Evolutionary conservation across 768 basidiomycete genomes (phyloP), one percentile per base, ranked within the genome.

Genomic region (Boletus pseudopeckii): DNA sequence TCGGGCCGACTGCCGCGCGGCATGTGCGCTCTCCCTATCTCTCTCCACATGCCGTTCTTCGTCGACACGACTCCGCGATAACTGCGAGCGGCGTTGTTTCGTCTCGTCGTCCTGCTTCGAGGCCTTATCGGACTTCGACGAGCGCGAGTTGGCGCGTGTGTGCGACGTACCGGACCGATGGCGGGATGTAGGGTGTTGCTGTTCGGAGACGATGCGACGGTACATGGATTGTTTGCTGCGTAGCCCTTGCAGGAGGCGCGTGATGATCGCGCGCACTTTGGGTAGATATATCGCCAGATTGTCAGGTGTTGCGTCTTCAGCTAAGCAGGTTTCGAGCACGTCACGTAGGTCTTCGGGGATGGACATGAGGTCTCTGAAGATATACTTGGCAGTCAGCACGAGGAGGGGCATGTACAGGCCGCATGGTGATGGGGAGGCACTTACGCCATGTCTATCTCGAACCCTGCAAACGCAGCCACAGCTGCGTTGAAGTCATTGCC

Each of bases 401-500:
- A 41, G 60, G 48, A 43, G 32, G 37, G 33, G 17, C 34, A 17
- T 11, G 45, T 46, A 46, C 22, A 34, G 44, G 46, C 37, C 42
- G 61, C 59, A 49, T 56, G 54, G 57, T 44, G 53, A 53, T 43
- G n/a, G 45, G 14, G 26, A 4, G 30, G 11, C 18, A 81, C 92
- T 70, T 71, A 98, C 96, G 79, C 76, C 89, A 98, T 98, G 56
- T 89, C 84, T 54, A 99, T 95, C 56, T 86, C 84, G 60, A 86
- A 92, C 13, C 80, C 75, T 3, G 81, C 80, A 68, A 99, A 99
- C 1, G 94, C 92, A 49, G 87, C 82, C 37, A 95, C 91, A 10
- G 94, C 94, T 15, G 84, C 82, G 66, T 98, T 98, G 77, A 99
- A 98, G 67, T 97, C 95, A 71, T 98, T 98, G 22, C 97, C 97